Evolutionary conservation across 352 stramenopile genomes (phyloP), one percentile per base, ranked within the genome.

Genomic region (Thalassiosira exigua): DNA sequence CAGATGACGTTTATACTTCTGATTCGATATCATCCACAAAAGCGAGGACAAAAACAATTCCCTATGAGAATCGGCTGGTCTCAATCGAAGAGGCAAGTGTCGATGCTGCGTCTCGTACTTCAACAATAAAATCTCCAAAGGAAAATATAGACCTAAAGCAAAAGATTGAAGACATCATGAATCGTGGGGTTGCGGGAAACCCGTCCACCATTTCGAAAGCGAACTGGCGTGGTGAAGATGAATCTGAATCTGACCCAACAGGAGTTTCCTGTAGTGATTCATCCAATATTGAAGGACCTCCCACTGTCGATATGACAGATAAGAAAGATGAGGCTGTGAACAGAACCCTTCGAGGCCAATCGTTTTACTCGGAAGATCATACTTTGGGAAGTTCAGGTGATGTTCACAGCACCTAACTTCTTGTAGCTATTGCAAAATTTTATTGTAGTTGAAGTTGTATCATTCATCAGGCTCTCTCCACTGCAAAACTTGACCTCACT

Each of bases 401-500:
- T 24, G 27, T 62, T 4, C 44, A 42, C 22, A 62, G 54, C 17
- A 27, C 54, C 2, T 62, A 29, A 58, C 48, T n/a, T n/a, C n/a
- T n/a, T n/a, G n/a, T n/a, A n/a, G n/a, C n/a, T n/a, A n/a, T n/a
- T n/a, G n/a, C n/a, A n/a, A n/a, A n/a, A n/a, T n/a, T n/a, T n/a
- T n/a, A n/a, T n/a, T n/a, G n/a, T n/a, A n/a, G n/a, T n/a, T n/a
- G n/a, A n/a, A n/a, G n/a, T n/a, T n/a, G n/a, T n/a, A n/a, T n/a
- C n/a, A n/a, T n/a, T n/a, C n/a, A n/a, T n/a, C n/a, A n/a, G n/a
- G n/a, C n/a, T n/a, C n/a, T 73, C 0, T 90, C 81, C 14, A 92
- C 58, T 17, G 29, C 53, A 69, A 93, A 93, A 27, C 76, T 89
- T 50, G 69, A 87, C 53, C 87, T 61, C 0, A 91, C 78, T 44